These are phyloP conservation scores for Ceratocystis cacaofunesta DNA, from an alignment of 2,329 filamentous ascomycete genomes.

Conservation along the genomic window DNA sequence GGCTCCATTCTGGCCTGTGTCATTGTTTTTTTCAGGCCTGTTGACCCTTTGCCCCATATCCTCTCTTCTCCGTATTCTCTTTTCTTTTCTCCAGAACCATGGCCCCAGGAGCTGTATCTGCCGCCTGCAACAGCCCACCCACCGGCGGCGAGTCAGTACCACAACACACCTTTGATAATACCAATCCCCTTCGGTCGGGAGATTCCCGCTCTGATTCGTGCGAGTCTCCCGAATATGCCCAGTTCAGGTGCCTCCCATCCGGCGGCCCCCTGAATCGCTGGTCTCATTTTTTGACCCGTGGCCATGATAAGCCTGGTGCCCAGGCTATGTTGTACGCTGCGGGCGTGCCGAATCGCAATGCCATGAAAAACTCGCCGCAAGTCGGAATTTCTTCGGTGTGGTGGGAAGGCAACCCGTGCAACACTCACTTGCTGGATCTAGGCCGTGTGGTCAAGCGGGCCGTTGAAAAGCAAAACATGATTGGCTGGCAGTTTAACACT, in stretches of 20 bases:
- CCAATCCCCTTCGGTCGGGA: slow-evolving; percentile 2
- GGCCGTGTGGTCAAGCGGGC: slow-evolving; percentile 76
- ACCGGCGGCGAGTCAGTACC: not conserved
- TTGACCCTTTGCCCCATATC: slow-evolving; percentile 1
- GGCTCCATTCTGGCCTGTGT: slow-evolving; percentile 7
- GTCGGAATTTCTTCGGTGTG: slow-evolving; percentile 84
- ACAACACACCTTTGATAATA: not conserved
- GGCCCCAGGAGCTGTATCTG: slow-evolving; percentile 2
- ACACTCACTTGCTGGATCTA: slow-evolving; percentile 43
- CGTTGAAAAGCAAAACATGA: slow-evolving; percentile 67
- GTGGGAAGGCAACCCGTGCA: slow-evolving; percentile 98
- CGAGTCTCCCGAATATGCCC: slow-evolving; percentile 33
- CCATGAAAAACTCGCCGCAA: slow-evolving; percentile 82
- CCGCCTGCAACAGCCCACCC: not conserved
- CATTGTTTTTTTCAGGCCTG: not conserved
- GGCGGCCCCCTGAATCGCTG: slow-evolving; percentile 60
- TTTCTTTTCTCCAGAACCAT: not conserved
- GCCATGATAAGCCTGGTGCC: slow-evolving; percentile 81
- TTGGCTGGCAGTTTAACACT: slow-evolving; percentile 90
- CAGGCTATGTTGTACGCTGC: slow-evolving; percentile 96
- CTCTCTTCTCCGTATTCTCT: not conserved
- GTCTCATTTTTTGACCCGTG: slow-evolving; percentile 67
- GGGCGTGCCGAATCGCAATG: slow-evolving; percentile 65
- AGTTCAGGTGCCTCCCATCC: slow-evolving; percentile 36
- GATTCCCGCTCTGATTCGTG: not conserved